Conservation (phyloP, 768 basidiomycete species). For the Lentinula guzmanii region DNA sequence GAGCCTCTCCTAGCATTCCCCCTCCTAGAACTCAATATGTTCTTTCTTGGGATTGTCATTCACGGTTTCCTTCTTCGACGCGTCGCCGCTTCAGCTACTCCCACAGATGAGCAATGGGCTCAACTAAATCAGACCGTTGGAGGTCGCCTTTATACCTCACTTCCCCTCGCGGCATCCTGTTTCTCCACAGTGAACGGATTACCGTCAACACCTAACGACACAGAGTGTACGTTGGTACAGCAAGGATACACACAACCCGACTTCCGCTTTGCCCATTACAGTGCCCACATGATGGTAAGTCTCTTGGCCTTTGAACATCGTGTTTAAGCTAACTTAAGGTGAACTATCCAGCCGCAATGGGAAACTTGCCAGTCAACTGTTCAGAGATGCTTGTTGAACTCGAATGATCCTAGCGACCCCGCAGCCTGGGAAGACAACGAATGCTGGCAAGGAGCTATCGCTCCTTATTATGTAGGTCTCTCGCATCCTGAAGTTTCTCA, state of each 20-base stretch:
- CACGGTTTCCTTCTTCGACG: not conserved
- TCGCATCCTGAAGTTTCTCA: no score
- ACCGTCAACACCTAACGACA: slow-evolving; percentile 8
- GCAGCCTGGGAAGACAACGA: slow-evolving; percentile 6
- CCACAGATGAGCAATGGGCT: not conserved
- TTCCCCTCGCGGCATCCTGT: slow-evolving; percentile 25
- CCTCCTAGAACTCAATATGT: not conserved
- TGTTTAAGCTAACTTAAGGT: not conserved
- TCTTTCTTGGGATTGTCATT: not conserved
- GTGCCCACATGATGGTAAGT: slow-evolving; percentile 24
- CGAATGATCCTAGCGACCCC: slow-evolving; percentile 12
- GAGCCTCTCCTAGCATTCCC: not conserved
- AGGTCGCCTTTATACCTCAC: slow-evolving; percentile 20
- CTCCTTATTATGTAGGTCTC: slow-evolving; percentile 14
- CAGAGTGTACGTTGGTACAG: slow-evolving; percentile 22
- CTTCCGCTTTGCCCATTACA: slow-evolving; percentile 19
- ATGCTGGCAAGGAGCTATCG: slow-evolving; percentile 16
- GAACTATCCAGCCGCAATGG: slow-evolving; percentile 24
- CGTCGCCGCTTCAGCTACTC: not conserved
- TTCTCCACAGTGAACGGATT: slow-evolving; percentile 22
- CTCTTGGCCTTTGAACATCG: not conserved
- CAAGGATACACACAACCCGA: slow-evolving; percentile 18
- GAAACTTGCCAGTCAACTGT: slow-evolving; percentile 26
- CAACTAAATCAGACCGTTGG: slow-evolving; percentile 13
- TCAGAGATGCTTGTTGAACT: slow-evolving; percentile 24